Evolutionary conservation across 306 rosid species (phyloP).

Genomic region (Prunus kanzakura): DNA sequence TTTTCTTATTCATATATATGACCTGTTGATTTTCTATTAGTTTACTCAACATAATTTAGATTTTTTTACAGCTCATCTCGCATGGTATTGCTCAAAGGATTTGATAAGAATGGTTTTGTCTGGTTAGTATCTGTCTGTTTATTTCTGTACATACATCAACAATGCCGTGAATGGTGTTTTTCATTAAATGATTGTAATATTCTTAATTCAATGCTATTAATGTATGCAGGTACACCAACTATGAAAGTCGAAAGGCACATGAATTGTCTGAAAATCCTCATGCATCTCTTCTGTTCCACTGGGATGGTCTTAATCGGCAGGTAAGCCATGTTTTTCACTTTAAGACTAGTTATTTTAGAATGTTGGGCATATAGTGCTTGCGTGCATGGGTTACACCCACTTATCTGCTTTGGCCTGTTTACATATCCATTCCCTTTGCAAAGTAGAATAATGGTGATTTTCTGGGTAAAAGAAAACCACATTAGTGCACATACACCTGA

Average conservation of each 20-base stretch:
- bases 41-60: slow-evolving; percentile 25
- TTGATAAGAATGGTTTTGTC: slow-evolving; percentile 86
- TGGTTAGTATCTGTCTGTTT: slow-evolving; percentile 55
- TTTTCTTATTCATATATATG: not conserved
- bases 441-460: not conserved
- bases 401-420: not conserved
- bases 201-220: slow-evolving; percentile 17
- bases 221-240: slow-evolving; percentile 81
- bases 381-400: not conserved
- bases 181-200: too few relatives aligned
- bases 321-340: slow-evolving; percentile 29
- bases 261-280: slow-evolving; percentile 78
- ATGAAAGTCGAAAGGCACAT: slow-evolving; percentile 77
- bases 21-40: slow-evolving; percentile 12
- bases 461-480: not conserved
- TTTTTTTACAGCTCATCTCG: slow-evolving; percentile 75
- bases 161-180: not conserved
- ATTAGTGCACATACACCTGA: not conserved
- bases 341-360: not conserved
- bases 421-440: not conserved
- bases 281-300: slow-evolving; percentile 84
- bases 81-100: slow-evolving; percentile 85
- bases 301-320: slow-evolving; percentile 90
- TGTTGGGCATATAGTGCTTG: not conserved
- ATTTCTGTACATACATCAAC: slow-evolving; percentile 12